phyloP scores from a whole-genome alignment of 2,329 filamentous ascomycete genomes.

The Cordyceps fumosorosea region DNA sequence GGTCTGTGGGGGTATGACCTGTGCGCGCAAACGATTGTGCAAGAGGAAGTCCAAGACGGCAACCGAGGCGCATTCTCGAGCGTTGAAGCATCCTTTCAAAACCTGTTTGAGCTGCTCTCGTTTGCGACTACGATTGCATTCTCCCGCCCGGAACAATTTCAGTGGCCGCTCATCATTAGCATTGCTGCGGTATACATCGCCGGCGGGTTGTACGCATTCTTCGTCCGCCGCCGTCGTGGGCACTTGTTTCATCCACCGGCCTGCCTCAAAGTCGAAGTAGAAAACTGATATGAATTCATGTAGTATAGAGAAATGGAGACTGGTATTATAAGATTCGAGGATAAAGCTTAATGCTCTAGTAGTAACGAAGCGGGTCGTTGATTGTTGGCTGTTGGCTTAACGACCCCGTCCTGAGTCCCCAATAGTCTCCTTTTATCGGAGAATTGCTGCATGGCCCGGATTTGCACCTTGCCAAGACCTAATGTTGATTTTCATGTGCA shows the following conservation, averaged over 20 bases:
- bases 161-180: constrained; percentile 55
- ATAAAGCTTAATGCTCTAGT: no score
- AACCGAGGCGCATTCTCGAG: constrained; percentile 62
- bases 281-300: not conserved
- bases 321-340: no score
- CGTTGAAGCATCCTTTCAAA: constrained; percentile 62
- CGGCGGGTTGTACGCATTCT: constrained; percentile 24
- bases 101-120: constrained; percentile 61
- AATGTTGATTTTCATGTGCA: no score
- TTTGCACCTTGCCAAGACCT: no score
- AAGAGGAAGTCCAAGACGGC: constrained; percentile 52
- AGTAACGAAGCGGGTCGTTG: no score
- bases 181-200: constrained; percentile 39
- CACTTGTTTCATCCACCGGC: constrained; percentile 25
- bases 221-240: constrained; percentile 25
- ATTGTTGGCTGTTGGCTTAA: no score
- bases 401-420: no score
- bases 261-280: not conserved
- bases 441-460: no score
- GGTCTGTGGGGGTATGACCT: constrained; percentile 59
- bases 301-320: no score
- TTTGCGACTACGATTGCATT: constrained; percentile 62
- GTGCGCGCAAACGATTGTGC: constrained; percentile 52
- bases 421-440: no score
- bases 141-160: constrained; percentile 55